Evolutionary conservation across 164 flowering plant genomes (phyloP), one percentile per base, ranked within the genome.

Genomic region (Vitis amurensis): DNA sequence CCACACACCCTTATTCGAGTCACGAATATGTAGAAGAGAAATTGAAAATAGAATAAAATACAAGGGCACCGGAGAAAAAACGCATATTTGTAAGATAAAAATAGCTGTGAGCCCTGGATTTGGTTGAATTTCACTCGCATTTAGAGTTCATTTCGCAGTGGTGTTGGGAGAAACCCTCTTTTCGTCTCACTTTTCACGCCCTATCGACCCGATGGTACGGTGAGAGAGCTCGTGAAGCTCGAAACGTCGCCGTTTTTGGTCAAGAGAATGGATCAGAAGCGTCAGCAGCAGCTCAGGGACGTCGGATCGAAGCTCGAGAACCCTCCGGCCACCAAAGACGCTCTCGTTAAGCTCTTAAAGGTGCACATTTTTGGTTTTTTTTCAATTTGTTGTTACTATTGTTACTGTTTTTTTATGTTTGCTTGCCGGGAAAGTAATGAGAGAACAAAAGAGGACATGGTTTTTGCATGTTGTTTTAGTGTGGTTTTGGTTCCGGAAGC

Each of bases 251-350:
- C 61, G 58, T 47, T 53, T 50, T 15, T 50, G 13, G 27, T 8
- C 64, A 5, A 49, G 63, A 53, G 57, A 68, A 90, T 90, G 98
- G 80, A 84, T 58, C 79, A 78, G 55, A 84, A 83, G 82, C 78
- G 81, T 17, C 83, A 82, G 65, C 79, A 82, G 73, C 90, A 85
- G 89, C 88, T 95, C 59, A 78, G 73, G 80, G 96, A 91, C 77
- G 67, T 93, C 49, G 98, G 98, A 76, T 85, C 91, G 67, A 91
- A 89, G 96, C 92, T 94, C 70, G 86, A 89, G 60, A 68, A 63
- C 37, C 91, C 84, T 76, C 95, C 97, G 9, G 48, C 89, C 48
- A 68, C 86, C 55, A 94, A 92, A 73, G 99, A 91, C 71, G 77
- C 86, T 50, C 89, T 94, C 23, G 62, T 89, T 69, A 88, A 91